Evolutionary conservation across 768 basidiomycete species (phyloP).

Genomic region (Lactarius sanguifluus): DNA sequence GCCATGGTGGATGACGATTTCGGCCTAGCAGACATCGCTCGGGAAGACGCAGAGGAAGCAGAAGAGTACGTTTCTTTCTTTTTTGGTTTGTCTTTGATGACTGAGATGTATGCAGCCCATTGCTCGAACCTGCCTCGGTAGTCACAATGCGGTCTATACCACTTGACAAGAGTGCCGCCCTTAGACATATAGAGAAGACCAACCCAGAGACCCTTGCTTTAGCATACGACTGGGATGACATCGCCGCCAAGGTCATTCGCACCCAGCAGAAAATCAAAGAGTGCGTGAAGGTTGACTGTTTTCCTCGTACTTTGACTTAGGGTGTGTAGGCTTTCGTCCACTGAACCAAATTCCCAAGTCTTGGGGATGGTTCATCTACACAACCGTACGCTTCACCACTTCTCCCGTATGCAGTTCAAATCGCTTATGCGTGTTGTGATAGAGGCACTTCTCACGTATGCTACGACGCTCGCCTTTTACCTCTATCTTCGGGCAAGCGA

Average conservation of each 20-base stretch:
- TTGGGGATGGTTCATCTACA: slow-evolving; percentile 79
- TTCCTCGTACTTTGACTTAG: slow-evolving; percentile 12
- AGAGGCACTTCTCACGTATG: slow-evolving; percentile 91
- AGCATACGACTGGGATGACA: slow-evolving; percentile 82
- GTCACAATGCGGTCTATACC: slow-evolving; percentile 42
- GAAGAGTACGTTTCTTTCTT: slow-evolving; percentile 22
- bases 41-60: slow-evolving; percentile 36
- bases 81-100: not conserved
- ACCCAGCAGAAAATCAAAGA: slow-evolving; percentile 57
- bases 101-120: slow-evolving; percentile 36
- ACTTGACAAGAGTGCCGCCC: slow-evolving; percentile 56
- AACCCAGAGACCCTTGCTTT: slow-evolving; percentile 78
- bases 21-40: slow-evolving; percentile 65
- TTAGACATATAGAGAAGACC: slow-evolving; percentile 71
- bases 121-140: slow-evolving; percentile 40
- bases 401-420: not conserved
- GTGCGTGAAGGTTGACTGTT: slow-evolving; percentile 29
- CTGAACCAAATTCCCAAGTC: slow-evolving; percentile 51
- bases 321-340: slow-evolving; percentile 46
- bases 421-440: slow-evolving; percentile 15
- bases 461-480: slow-evolving; percentile 90
- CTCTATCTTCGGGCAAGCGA: slow-evolving; percentile 76
- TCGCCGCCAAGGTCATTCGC: slow-evolving; percentile 52
- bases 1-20: slow-evolving; percentile 78
- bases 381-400: slow-evolving; percentile 64